Evolutionary conservation across 2,329 filamentous ascomycete genomes (phyloP).

Genomic region (Fusarium sp.): DNA sequence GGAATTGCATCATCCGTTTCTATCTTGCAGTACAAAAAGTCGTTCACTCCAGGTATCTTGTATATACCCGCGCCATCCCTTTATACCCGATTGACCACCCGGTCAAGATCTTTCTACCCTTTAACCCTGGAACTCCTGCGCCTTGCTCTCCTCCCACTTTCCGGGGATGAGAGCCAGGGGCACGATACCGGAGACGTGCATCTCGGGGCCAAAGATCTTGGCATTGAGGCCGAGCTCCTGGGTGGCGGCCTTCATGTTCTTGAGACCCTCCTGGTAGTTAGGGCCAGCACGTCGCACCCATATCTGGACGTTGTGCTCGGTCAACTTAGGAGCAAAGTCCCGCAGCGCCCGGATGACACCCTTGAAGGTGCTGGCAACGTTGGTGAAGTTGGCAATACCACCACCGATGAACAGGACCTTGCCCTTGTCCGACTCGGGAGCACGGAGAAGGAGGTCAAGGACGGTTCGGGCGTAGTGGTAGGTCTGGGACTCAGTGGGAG

Average conservation of each 20-base stretch:
- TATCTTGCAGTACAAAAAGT: constrained; percentile 53
- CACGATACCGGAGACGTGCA: constrained; percentile 98
- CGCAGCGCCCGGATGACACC: constrained; percentile 97
- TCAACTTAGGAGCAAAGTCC: constrained; percentile 85
- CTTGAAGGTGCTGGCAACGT: constrained; percentile 99
- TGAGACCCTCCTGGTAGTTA: constrained; percentile 99
- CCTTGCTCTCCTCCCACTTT: constrained; percentile 71
- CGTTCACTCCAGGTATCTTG: constrained; percentile 41
- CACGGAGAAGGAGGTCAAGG: constrained; percentile 95
- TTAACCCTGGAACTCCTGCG: constrained; percentile 72
- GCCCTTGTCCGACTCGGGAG: constrained; percentile 85
- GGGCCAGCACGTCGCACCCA: constrained; percentile 90
- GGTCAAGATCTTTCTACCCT: constrained; percentile 19
- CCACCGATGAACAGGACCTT: constrained; percentile 99
- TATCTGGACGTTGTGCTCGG: constrained; percentile 98
- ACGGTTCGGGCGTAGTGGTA: constrained; percentile 99
- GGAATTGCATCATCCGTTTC: constrained; percentile 47
- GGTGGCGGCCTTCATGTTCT: constrained; percentile 98
- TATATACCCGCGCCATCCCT: constrained; percentile 41
- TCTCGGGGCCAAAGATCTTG: constrained; percentile 78
- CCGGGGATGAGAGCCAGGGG: constrained; percentile 84
- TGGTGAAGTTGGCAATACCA: constrained; percentile 99
- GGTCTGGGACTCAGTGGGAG: constrained; percentile 97
- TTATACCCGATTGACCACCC: constrained; percentile 20
- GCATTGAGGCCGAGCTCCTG: constrained; percentile 87